These are phyloP conservation scores for Clarireedia hainanense DNA, from an alignment of 2,329 filamentous ascomycete species.

Conservation along the genomic window DNA sequence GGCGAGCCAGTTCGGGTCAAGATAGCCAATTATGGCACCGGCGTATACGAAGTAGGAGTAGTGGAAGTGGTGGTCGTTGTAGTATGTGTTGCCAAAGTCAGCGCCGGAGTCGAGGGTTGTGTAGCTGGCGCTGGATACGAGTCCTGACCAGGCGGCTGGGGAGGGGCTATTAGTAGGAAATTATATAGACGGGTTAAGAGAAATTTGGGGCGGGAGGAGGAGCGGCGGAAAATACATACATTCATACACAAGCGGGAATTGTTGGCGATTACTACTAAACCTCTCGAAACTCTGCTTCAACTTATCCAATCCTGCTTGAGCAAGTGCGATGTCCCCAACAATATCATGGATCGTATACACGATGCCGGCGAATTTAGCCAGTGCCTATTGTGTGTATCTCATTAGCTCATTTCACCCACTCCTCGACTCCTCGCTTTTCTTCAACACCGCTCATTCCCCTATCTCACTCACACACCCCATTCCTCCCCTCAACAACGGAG, in stretches of 20 bases:
- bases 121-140: conserved; percentile 72
- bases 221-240: conserved; percentile 13
- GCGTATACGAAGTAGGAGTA: conserved; percentile 88
- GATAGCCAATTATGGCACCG: conserved; percentile 71
- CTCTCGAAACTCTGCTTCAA: conserved; percentile 59
- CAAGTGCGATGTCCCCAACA: conserved; percentile 48
- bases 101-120: conserved; percentile 56
- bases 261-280: conserved; percentile 61
- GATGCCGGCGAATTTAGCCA: conserved; percentile 69
- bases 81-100: conserved; percentile 87
- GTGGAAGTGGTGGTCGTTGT: conserved; percentile 70
- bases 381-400: conserved; percentile 36
- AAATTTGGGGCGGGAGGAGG: too few relatives aligned
- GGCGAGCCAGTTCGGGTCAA: conserved; percentile 68
- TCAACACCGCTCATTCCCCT: too few relatives aligned
- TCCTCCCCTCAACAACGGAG: too few relatives aligned
- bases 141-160: conserved; percentile 62
- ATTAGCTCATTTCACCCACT: too few relatives aligned
- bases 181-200: background rate
- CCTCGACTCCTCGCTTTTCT: too few relatives aligned
- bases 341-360: conserved; percentile 59
- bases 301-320: conserved; percentile 48
- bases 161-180: background rate
- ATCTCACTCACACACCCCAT: too few relatives aligned
- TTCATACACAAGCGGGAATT: conserved; percentile 58